These are phyloP conservation scores for Pneumocystis murina DNA, from an alignment of 1,139 yeast species.

Conservation along the genomic window DNA sequence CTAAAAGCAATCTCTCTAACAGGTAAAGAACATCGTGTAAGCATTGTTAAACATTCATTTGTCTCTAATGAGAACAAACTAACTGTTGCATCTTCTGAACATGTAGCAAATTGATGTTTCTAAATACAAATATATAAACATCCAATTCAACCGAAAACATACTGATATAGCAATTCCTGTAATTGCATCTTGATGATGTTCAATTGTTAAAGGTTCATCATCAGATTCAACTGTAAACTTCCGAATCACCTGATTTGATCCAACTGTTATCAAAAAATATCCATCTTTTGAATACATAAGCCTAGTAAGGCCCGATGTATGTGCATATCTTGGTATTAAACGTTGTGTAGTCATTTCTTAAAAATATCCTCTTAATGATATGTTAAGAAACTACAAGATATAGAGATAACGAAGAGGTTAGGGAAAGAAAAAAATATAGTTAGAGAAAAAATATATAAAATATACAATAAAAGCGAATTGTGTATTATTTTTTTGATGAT, in stretches of 20 bases:
- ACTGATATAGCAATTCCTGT: conserved; percentile 16
- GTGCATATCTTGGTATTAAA: conserved; percentile 21
- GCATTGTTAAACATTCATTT: conserved; percentile 17
- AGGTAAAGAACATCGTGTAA: conserved; percentile 38
- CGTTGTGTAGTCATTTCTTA: neutral
- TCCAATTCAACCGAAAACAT: neutral
- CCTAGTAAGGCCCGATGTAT: conserved; percentile 24
- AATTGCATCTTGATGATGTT: conserved; percentile 21
- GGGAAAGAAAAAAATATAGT: neutral
- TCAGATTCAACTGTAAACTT: conserved; percentile 23
- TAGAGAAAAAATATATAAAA: neutral
- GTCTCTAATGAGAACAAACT: conserved; percentile 20
- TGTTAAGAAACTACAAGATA: neutral
- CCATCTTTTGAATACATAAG: conserved; percentile 25
- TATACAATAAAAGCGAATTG: no score
- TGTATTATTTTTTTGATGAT: neutral
- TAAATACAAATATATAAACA: neutral
- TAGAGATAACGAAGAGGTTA: neutral
- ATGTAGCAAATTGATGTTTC: conserved; percentile 22
- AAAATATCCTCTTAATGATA: neutral
- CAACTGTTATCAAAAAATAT: conserved; percentile 24
- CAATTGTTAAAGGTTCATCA: conserved; percentile 22
- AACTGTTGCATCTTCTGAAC: conserved; percentile 27
- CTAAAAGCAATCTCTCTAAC: conserved; percentile 51
- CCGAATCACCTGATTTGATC: conserved; percentile 25